Evolutionary conservation across 2,329 filamentous ascomycete species (phyloP), one percentile per base, ranked within the genome.

Genomic region (Fusarium pseudograminearum): DNA sequence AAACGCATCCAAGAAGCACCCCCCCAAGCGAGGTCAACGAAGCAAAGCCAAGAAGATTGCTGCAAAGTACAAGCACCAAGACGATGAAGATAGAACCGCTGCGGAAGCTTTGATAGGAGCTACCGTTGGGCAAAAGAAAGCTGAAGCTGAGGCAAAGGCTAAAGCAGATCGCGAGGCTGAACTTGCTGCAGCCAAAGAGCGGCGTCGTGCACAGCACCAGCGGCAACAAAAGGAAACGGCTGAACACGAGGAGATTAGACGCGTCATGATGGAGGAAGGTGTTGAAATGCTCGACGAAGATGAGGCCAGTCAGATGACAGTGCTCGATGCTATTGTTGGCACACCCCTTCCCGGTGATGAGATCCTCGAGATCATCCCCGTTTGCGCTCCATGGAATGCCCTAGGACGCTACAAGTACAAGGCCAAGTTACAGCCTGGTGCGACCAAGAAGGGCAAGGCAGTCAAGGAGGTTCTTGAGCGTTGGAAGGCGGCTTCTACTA

Each of bases 381-480:
- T 91, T 4, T 91, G 90, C 73, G 90, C 87, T 7, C 90, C 90
- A 4, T 91, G 89, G 84, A 82, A 80, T 26, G 89, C 90, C 3
- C 80, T 91, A 70, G 84, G 80, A 4, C 88, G 87, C 58, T 92
- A 91, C 81, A 98, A 98, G 81, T 98, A 98, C 84, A 97, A 97
- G 80, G 93, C 90, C 56, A 99, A 99, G 83, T 80, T 99, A 73
- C 96, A 98, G 80, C 96, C 96, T 0, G 96, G 96, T 0, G 81
- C 89, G 1, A 86, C 91, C 69, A 99, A 98, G 85, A 97, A 97
- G 82, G 95, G 96, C 12, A 98, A 98, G 78, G 94, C 94, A 0
- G 89, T 97, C 48, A 93, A 93, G 78, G 95, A 98, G 80, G 91
- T 98, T 33, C 80, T 98, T n/a, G 89, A 90, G 50, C 87, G 87